Conservation (phyloP, 148 eudicot genomes). For the Limonium bicolor region DNA sequence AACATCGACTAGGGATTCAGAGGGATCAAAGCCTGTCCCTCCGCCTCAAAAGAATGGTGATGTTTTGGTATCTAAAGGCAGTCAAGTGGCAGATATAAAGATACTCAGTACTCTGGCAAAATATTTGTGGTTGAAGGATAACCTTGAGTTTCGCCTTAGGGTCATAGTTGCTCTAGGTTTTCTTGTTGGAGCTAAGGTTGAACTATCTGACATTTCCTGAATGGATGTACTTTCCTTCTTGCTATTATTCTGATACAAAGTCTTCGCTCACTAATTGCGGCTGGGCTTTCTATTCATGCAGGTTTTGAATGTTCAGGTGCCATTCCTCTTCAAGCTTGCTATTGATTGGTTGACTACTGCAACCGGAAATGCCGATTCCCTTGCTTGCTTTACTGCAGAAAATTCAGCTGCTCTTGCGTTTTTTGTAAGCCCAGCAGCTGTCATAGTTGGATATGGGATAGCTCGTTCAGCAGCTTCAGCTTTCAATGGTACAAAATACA, state of each 20-base stretch:
- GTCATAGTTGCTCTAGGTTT: constrained; percentile 79
- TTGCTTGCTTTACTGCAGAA: constrained; percentile 65
- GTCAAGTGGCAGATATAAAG: constrained; percentile 39
- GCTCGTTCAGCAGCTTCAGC: constrained; percentile 82
- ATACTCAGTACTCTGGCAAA: constrained; percentile 58
- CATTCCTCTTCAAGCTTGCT: constrained; percentile 83
- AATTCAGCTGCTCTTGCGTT: constrained; percentile 61
- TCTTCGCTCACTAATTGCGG: neutral
- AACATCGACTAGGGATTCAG: constrained; percentile 24
- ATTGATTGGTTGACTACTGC: constrained; percentile 87
- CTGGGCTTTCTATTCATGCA: constrained; percentile 28
- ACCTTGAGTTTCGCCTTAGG: constrained; percentile 62
- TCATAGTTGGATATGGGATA: constrained; percentile 83
- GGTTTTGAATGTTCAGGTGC: constrained; percentile 96
- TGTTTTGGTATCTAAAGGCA: constrained; percentile 18
- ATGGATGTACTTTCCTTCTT: neutral
- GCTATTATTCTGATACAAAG: neutral
- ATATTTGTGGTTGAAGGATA: constrained; percentile 79
- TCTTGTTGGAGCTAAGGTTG: constrained; percentile 83
- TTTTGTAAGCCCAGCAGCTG: constrained; percentile 85
- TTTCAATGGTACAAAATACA: constrained; percentile 72
- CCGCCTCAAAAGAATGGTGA: constrained; percentile 19
- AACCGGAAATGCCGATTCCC: constrained; percentile 62
- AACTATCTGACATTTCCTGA: neutral
- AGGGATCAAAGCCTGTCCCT: constrained; percentile 25